A percentile compares a stretch with the other conserved stretches of the same genome.
Evolutionary conservation across 108 stramenopile species (phyloP).

Genomic region (Skeletonema tropicum): DNA sequence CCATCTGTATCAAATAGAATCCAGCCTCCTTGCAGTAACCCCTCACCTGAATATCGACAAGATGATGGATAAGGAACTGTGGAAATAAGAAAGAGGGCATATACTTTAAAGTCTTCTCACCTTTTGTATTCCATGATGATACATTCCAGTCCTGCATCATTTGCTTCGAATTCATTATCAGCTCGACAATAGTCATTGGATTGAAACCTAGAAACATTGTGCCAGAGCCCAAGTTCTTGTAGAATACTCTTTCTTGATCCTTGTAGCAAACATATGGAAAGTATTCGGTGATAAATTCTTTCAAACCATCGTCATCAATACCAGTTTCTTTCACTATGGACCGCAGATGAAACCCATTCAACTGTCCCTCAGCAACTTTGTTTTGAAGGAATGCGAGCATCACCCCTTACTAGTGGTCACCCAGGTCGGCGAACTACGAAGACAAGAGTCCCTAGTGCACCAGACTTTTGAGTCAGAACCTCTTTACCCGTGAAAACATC

Average conservation of each 20-base stretch:
- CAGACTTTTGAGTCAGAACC: slow-evolving; percentile 10
- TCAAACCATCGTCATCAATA: slow-evolving; percentile 76
- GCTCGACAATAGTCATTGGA: slow-evolving; percentile 40
- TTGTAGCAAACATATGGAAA: slow-evolving; percentile 72
- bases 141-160: slow-evolving; percentile 34
- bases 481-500: slow-evolving; percentile 27
- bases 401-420: slow-evolving; percentile 36
- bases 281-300: slow-evolving; percentile 63
- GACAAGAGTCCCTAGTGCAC: slow-evolving; percentile 25
- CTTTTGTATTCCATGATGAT: slow-evolving; percentile 49
- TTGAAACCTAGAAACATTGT: slow-evolving; percentile 38
- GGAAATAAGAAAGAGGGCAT: background rate
- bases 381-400: slow-evolving; percentile 39
- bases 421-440: slow-evolving; percentile 67
- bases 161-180: slow-evolving; percentile 32
- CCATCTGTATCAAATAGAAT: slow-evolving; percentile 34
- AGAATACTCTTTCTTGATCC: slow-evolving; percentile 66
- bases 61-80: background rate
- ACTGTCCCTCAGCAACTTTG: slow-evolving; percentile 17
- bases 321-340: slow-evolving; percentile 83
- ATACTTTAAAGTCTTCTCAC: slow-evolving; percentile 6
- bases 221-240: slow-evolving; percentile 65
- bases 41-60: slow-evolving; percentile 44
- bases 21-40: slow-evolving; percentile 55
- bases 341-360: slow-evolving; percentile 61